Conservation (phyloP, 495 filamentous ascomycete species). For the Neurospora tetraspora region DNA sequence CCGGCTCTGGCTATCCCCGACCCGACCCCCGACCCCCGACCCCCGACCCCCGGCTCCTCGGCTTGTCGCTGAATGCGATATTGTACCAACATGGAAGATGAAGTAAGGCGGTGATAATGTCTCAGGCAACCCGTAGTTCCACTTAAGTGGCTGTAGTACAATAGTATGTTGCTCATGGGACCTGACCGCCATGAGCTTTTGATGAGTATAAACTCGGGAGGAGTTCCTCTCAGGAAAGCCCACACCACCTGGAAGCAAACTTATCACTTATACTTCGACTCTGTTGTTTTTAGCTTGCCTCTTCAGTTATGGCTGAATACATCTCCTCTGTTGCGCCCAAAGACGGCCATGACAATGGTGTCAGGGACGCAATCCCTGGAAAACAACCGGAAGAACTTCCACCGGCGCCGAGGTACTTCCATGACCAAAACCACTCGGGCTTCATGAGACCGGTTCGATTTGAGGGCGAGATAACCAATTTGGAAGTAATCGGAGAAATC, state of each 20-base stretch:
- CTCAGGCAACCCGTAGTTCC: not conserved
- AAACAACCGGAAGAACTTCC: not conserved
- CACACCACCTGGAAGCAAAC: not conserved
- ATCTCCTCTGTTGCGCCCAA: not conserved
- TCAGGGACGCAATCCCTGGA: not conserved
- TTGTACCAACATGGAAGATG: not conserved
- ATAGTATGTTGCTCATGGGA: not conserved
- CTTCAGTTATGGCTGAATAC: not conserved
- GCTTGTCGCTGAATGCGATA: not conserved
- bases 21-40: not conserved
- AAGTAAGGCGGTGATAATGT: not conserved
- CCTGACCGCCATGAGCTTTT: not conserved
- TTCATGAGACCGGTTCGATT: conserved; percentile 10
- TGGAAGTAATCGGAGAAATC: conserved; percentile 25
- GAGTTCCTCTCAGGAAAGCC: not conserved
- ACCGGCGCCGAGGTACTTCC: not conserved
- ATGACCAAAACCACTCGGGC: not conserved
- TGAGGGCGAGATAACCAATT: conserved; percentile 26
- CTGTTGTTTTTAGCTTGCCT: not conserved
- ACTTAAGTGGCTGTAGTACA: not conserved
- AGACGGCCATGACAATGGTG: not conserved
- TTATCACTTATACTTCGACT: not conserved
- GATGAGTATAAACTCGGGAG: not conserved
- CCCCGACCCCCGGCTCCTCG: not conserved
- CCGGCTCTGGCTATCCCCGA: not conserved